Evolutionary conservation across 2,329 filamentous ascomycete species (phyloP).

Genomic region (Exophiala sideris): DNA sequence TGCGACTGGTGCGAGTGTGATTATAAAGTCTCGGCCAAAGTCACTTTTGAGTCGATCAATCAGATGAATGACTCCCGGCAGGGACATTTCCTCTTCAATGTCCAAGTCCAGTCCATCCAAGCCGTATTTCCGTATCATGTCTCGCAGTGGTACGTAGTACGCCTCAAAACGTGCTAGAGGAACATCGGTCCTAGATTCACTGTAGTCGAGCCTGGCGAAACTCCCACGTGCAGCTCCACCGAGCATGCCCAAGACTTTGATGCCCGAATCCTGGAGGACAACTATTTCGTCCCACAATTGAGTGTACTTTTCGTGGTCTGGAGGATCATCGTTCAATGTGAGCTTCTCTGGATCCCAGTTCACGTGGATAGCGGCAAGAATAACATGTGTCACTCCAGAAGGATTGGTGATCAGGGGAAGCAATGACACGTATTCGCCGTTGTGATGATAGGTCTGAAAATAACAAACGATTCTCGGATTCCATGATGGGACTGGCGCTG

Average conservation of each 20-base stretch:
- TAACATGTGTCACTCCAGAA: constrained; percentile 72
- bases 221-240: constrained; percentile 79
- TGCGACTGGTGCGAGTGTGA: constrained; percentile 79
- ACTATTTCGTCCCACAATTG: constrained; percentile 76
- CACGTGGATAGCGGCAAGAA: constrained; percentile 81
- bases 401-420: constrained; percentile 56
- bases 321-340: constrained; percentile 76
- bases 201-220: constrained; percentile 57
- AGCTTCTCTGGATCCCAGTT: constrained; percentile 65
- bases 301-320: constrained; percentile 63
- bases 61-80: constrained; percentile 63
- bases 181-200: constrained; percentile 42
- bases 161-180: constrained; percentile 60
- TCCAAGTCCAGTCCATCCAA: constrained; percentile 74
- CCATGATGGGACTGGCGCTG: constrained; percentile 19
- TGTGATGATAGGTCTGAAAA: constrained; percentile 62
- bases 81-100: constrained; percentile 72
- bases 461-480: constrained; percentile 48
- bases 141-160: constrained; percentile 67
- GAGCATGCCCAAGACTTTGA: constrained; percentile 82
- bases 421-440: constrained; percentile 55
- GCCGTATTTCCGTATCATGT: constrained; percentile 58
- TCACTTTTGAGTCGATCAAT: constrained; percentile 62
- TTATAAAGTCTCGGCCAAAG: constrained; percentile 49
- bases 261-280: constrained; percentile 66